Base-by-base conservation (phyloP, 2,329 filamentous ascomycete genomes). In the Colletotrichum tamarilloi region DNA sequence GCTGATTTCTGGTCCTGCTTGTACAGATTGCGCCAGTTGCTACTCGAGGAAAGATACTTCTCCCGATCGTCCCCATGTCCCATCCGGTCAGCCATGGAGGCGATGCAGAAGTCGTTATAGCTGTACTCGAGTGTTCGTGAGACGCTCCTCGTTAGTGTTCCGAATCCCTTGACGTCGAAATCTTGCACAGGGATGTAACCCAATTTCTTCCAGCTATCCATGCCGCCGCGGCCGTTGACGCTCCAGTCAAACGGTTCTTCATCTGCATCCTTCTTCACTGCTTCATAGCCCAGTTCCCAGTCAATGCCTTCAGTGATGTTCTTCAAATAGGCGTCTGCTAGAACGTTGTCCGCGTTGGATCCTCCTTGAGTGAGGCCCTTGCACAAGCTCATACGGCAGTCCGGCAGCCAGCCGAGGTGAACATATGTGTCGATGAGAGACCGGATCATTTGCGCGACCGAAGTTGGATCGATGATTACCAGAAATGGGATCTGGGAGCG, bases 101-200 rank as follows among this genome's bases (percentile, higher is more conserved):
- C 85, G 68, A 94, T 91, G 75, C 89, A 91, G 77, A 90, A 95
- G 82, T 95, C 93, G 75, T 95, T 91, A 81, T 95, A 95, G 7
- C 92, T 90, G 79, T 95, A 95, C 79, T 95, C 93, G 0, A 95
- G 88, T 0, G 93, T 95, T 8, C 93, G 87, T 1, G 91, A 94
- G 30, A 95, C 88, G 74, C 89, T 92, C 7, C 93, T 87, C 0
- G 93, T 94, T 80, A 93, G 88, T 0, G 91, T 90, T 0, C 93
- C 93, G n/a, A 90, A 88, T 2, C 92, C 92, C 70, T 85, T 85
- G 79, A 85, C 84, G 79, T 95, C 93, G 67, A 90, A 90, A 74
- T 95, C 92, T 70, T 92, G 87, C 0, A 88, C 88, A 0, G 93
- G 93, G 16, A 95, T 92, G 79, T 94, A 95, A 1, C 91, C 89